Evolutionary conservation across 2,329 filamentous ascomycete species (phyloP), one percentile per base, ranked within the genome.

Genomic region (Chaetothyriales sp.): DNA sequence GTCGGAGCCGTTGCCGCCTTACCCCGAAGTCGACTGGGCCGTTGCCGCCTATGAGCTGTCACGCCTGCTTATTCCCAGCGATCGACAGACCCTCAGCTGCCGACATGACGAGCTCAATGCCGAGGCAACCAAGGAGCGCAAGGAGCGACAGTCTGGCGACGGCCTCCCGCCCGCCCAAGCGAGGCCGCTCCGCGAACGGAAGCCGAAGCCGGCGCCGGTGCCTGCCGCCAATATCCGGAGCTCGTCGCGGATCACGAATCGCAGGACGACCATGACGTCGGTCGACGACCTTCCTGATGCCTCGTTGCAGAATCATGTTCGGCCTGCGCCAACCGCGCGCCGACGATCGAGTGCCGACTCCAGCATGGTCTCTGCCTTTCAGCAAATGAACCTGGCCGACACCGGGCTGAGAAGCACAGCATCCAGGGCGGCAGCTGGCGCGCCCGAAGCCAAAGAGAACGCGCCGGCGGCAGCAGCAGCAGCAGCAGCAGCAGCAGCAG

Each of bases 1-100:
- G 9, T 58, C 61, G 2, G 62, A 62, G 28, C 74, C 78, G 2
- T 80, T 82, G 2, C 83, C 84, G 0, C 86, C 86, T 7, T 78
- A 84, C 1, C 88, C 89, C 2, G 85, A 89, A 45, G 83, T 97
- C 0, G 77, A 86, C 44, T 97, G 90, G 92, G 78, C 83, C 0
- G 77, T 84, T 25, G 89, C 89, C n/a, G 78, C 86, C 0, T 79
- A 87, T 60, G 89, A 94, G 64, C 71, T 97, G 10, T 86, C 82
- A 62, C 89, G 86, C 64, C 67, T 94, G 4, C 76, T 97, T 19
- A 85, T 95, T 52, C 92, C 90, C 0, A 74, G 73, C 0, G 76
- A 84, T 58, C 78, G 89, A 2, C 80, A 88, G 60, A 89, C 85
- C 0, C 76, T 75, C 49, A 95, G 89, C 68, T 87, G 78, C 67